A percentile compares a stretch with the other conserved stretches of the same genome.
These are phyloP conservation scores for Phylloporus sp. DNA, from an alignment of 768 basidiomycete genomes.

Conservation along the genomic window DNA sequence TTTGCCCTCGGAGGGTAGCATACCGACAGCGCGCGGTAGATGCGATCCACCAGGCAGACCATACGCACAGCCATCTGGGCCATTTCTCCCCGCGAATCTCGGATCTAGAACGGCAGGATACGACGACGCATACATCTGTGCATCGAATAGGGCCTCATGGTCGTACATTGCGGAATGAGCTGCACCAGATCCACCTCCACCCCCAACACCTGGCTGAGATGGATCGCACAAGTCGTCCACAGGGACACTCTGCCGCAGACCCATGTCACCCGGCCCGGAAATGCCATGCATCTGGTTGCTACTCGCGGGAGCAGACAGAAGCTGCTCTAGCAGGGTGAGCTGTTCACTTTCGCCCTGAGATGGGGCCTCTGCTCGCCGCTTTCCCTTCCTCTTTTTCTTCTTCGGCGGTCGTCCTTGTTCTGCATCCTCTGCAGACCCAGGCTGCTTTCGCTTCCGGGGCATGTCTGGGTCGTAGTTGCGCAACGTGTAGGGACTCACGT, in stretches of 20 bases:
- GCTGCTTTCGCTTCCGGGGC: constrained; percentile 37
- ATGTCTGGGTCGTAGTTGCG: constrained; percentile 24
- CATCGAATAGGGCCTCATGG: not conserved
- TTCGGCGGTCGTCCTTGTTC: constrained; percentile 16
- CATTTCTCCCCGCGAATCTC: not conserved
- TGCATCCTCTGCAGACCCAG: constrained; percentile 18
- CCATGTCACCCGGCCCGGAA: constrained; percentile 18
- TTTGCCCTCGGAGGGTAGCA: not conserved
- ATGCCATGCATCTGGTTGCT: constrained; percentile 16
- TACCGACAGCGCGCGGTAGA: not conserved
- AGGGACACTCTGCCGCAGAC: constrained; percentile 11
- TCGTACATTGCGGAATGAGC: constrained; percentile 6
- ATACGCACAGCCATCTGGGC: not conserved
- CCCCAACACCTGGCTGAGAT: constrained; percentile 17
- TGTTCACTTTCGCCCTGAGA: constrained; percentile 6
- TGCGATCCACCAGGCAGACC: not conserved
- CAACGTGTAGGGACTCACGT: constrained; percentile 35
- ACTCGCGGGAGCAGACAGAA: not conserved
- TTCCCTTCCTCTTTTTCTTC: constrained; percentile 30
- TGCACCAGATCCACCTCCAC: constrained; percentile 18
- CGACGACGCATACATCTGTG: constrained; percentile 1
- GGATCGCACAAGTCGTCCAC: constrained; percentile 10
- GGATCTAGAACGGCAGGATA: constrained; percentile 17
- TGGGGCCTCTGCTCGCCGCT: constrained; percentile 18
- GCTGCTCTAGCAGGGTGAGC: not conserved